Evolutionary conservation across 208 protist genomes (phyloP), one percentile per base, ranked within the genome.

Genomic region (Herpetomonas muscarum): DNA sequence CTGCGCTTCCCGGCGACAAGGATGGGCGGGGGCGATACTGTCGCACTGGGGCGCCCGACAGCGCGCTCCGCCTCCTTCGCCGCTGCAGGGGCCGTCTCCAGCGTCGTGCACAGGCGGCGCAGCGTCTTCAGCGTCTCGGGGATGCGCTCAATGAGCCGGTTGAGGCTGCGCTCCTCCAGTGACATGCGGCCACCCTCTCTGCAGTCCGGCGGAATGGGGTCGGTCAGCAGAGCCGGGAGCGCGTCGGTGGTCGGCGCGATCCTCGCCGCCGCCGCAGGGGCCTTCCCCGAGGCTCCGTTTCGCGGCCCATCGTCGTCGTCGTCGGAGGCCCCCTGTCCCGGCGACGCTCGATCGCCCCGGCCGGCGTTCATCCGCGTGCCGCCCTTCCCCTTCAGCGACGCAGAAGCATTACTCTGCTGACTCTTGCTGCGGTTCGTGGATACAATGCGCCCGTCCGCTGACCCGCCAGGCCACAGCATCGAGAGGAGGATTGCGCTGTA

Each of bases 121-220:
- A 61, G 50, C 24, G 25, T 24, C 22, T 34, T 44, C 3, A 61
- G 21, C 17, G 44, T 13, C 31, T 61, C 55, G 9, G 45, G 55
- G n/a, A 61, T 61, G 31, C 9, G 4, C 12, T 42, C 28, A 3
- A 15, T 3, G 55, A 50, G 46, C 10, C 31, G 31, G 19, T 52
- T 52, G 7, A 52, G 30, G 13, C 44, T 39, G 41, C 41, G 41
- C 41, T 46, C 41, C 41, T 46, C 41, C 41, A 46, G 41, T 9
- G 10, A 9, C 41, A 46, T 46, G 41, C 19, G 19, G 15, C 22
- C 22, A 4, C 41, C 41, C 41, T 6, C n/a, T n/a, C n/a, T 22
- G 41, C 22, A 19, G 41, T 46, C 22, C 15, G 22, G 15, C 5
- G 5, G 7, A 19, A 46, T 46, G 41, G 41, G 41, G 17, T 46